A percentile compares a stretch with the other conserved stretches of the same genome.
Evolutionary conservation across 305 asterid species (phyloP).

Genomic region (Nicotiana rustica): DNA sequence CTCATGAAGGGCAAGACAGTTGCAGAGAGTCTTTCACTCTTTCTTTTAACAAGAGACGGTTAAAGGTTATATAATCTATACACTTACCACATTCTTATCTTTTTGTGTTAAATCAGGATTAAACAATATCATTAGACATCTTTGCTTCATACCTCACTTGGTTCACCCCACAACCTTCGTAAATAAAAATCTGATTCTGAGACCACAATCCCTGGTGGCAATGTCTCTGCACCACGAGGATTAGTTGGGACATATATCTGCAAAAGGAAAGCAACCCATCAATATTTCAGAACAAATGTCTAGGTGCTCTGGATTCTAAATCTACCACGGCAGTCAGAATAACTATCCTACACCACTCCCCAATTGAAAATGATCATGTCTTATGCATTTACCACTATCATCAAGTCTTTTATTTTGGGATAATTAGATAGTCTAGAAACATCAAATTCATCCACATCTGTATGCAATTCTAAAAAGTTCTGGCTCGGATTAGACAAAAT

Average conservation of each 20-base stretch:
- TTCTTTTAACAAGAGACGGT: neutral
- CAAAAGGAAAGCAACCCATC: constrained; percentile 38
- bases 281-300: constrained; percentile 23
- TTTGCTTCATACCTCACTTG: constrained; percentile 67
- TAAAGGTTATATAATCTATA: neutral
- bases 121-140: neutral
- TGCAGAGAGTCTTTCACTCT: neutral
- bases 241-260: constrained; percentile 82
- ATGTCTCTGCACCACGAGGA: constrained; percentile 88
- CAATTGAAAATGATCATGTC: constrained; percentile 19
- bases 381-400: constrained; percentile 2
- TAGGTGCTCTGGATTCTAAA: constrained; percentile 7
- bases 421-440: neutral
- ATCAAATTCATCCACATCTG: neutral
- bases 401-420: neutral
- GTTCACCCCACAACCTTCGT: constrained; percentile 94
- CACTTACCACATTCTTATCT: neutral
- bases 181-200: constrained; percentile 76
- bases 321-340: neutral
- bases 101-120: neutral
- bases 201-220: constrained; percentile 93
- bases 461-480: neutral
- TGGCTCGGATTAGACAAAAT: neutral
- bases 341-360: constrained; percentile 5
- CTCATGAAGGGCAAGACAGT: constrained; percentile 10